Conservation (phyloP, 371 early-diverging fungal species). For the Actinomortierella ambigua region DNA sequence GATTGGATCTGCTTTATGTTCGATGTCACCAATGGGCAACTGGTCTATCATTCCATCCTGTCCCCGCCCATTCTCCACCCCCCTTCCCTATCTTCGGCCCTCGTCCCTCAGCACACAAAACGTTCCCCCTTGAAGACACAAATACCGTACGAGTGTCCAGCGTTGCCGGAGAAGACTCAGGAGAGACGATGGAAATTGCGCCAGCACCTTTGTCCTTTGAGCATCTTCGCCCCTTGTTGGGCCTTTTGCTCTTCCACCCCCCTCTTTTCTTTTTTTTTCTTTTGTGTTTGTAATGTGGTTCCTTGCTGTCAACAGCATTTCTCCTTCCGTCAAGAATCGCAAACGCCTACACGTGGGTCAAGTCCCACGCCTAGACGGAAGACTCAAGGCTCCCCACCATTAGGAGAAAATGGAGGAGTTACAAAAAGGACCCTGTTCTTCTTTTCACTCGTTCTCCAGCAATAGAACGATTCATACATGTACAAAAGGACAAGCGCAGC, state of each 20-base stretch:
- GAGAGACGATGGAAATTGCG: not conserved
- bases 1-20: conserved; percentile 18
- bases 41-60: not conserved
- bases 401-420: too few relatives aligned
- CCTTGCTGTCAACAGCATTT: too few relatives aligned
- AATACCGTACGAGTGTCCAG: conserved; percentile 9
- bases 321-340: too few relatives aligned
- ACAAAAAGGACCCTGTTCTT: too few relatives aligned
- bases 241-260: not conserved
- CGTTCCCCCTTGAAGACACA: conserved; percentile 21
- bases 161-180: conserved; percentile 1
- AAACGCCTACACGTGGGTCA: too few relatives aligned
- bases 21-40: not conserved
- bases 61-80: not conserved
- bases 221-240: not conserved
- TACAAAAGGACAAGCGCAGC: too few relatives aligned
- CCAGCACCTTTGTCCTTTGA: not conserved
- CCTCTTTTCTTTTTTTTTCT: not conserved
- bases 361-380: too few relatives aligned
- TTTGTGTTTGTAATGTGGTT: not conserved
- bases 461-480: too few relatives aligned
- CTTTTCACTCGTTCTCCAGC: too few relatives aligned
- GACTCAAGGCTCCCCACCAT: too few relatives aligned
- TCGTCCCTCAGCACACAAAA: not conserved
- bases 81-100: not conserved